Evolutionary conservation across 148 eudicot species (phyloP), one percentile per base, ranked within the genome.

Genomic region (Heliosperma pusillum): DNA sequence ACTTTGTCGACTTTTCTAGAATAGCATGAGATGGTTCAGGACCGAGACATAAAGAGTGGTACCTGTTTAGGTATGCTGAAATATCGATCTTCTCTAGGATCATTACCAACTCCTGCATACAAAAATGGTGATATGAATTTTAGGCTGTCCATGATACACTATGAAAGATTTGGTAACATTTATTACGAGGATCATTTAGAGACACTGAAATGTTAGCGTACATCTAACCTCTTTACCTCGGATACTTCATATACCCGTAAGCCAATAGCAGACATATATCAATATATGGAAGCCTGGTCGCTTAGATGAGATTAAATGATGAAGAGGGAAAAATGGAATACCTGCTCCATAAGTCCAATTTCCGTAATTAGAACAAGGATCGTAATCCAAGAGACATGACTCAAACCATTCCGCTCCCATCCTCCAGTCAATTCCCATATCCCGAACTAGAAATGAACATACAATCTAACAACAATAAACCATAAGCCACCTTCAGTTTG

Each of bases 331-430:
- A 36, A n/a, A 10, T 7, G 25, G 1, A 69, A 61, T 56, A 94
- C 98, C 98, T 81, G 98, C 98, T 76, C 98, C 98, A 74, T 94
- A 94, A 9, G 97, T 91, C 98, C 98, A 94, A 45, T 94, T 94
- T 29, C 98, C 98, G 57, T 94, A 94, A 76, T 94, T 94, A 65
- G 98, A 94, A 79, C 93, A 94, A 10, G 98, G 98, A 78, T 94
- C 98, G 74, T 94, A 91, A 84, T 91, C 97, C 80, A 93, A 81
- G 82, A 93, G 97, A 76, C 95, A 91, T 10, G 97, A 84, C 84
- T 93, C 98, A 36, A 91, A 93, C 98, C 98, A 93, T 79, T 93
- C 98, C 16, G 97, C 98, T 82, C 98, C 98, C 97, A 91, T 93
- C 29, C 97, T 87, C 98, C 98, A 93, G 80, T 93, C 98, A 1